phyloP scores from a whole-genome alignment of 2,329 filamentous ascomycete genomes.

The Phoma sp. region DNA sequence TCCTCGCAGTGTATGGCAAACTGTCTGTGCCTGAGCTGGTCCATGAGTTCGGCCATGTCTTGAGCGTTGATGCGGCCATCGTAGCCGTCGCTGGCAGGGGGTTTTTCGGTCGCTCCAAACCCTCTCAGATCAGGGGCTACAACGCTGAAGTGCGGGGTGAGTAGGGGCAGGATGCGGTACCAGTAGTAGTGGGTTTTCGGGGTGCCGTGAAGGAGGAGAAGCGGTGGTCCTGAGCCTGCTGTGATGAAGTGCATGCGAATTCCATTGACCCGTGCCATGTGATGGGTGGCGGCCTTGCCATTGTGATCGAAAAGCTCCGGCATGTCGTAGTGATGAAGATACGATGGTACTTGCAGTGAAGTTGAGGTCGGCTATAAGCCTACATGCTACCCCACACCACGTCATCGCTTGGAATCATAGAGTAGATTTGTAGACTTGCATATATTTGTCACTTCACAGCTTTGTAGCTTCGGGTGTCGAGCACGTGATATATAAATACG shows the following conservation, averaged over 20 bases:
- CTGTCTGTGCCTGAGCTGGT: conserved; percentile 69
- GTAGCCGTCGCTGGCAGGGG: conserved; percentile 46
- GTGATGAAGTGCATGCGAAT: conserved; percentile 33
- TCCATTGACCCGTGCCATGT: conserved; percentile 29
- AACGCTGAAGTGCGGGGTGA: conserved; percentile 46
- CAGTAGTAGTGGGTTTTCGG: conserved; percentile 43
- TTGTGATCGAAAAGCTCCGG: conserved; percentile 29
- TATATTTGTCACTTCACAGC: too few relatives aligned
- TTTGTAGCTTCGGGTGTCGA: too few relatives aligned
- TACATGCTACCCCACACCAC: too few relatives aligned
- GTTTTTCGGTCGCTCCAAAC: conserved; percentile 51
- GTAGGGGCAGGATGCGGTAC: conserved; percentile 45
- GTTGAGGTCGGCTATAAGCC: too few relatives aligned
- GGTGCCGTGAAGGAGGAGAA: conserved; percentile 32
- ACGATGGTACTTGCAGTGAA: too few relatives aligned
- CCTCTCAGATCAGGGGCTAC: conserved; percentile 48
- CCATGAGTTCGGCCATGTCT: conserved; percentile 45
- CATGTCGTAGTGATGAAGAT: conserved; percentile 6
- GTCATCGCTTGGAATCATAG: too few relatives aligned
- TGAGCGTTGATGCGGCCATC: conserved; percentile 46
- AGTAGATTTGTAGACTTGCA: too few relatives aligned
- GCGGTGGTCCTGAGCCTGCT: conserved; percentile 23
- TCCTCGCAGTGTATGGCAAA: conserved; percentile 71
- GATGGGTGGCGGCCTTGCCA: conserved; percentile 21
- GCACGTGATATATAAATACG: too few relatives aligned